Percentiles rank a stretch among this genome's conserved stretches.
Evolutionary conservation across 371 early-diverging fungal genomes (phyloP).

Genomic region (Scutellospora calospora): DNA sequence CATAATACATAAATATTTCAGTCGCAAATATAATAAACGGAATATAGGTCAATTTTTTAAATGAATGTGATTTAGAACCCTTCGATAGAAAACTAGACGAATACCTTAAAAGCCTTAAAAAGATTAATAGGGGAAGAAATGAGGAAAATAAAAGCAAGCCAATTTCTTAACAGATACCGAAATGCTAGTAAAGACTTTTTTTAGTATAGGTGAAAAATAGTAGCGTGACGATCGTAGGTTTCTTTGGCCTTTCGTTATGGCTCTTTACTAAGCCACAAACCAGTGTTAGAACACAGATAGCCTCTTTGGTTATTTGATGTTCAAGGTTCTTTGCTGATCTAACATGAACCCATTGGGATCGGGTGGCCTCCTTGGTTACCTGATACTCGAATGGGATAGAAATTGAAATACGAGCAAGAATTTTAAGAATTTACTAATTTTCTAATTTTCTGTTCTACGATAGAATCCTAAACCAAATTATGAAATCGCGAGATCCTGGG

Average conservation of each 20-base stretch:
- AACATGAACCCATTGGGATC: slow-evolving; percentile 22
- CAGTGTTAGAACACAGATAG: slow-evolving; percentile 28
- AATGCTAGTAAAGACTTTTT: slow-evolving; percentile 2
- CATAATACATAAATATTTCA: slow-evolving; percentile 34
- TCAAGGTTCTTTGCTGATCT: slow-evolving; percentile 23
- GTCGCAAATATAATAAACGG: slow-evolving; percentile 28
- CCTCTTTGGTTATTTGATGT: slow-evolving; percentile 27
- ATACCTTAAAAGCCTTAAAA: slow-evolving; percentile 34
- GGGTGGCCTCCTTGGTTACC: slow-evolving; percentile 6
- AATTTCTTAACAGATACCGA: not conserved
- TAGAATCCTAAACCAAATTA: slow-evolving; percentile 30
- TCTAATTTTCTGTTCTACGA: not conserved
- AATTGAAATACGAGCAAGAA: slow-evolving; percentile 1
- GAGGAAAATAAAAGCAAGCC: slow-evolving; percentile 23
- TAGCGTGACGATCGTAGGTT: slow-evolving; percentile 25
- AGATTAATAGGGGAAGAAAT: slow-evolving; percentile 14
- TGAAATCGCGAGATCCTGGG: slow-evolving; percentile 6
- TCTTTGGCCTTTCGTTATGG: slow-evolving; percentile 22
- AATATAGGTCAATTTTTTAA: slow-evolving; percentile 29
- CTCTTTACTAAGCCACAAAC: slow-evolving; percentile 30
- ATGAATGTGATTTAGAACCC: slow-evolving; percentile 33
- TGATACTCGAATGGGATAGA: slow-evolving; percentile 26
- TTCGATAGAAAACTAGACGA: slow-evolving; percentile 20
- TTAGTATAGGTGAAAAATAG: not conserved
- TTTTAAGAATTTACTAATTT: slow-evolving; percentile 34